phyloP scores from a whole-genome alignment of 805 yeast species.

The Kuraishia capsulata region DNA sequence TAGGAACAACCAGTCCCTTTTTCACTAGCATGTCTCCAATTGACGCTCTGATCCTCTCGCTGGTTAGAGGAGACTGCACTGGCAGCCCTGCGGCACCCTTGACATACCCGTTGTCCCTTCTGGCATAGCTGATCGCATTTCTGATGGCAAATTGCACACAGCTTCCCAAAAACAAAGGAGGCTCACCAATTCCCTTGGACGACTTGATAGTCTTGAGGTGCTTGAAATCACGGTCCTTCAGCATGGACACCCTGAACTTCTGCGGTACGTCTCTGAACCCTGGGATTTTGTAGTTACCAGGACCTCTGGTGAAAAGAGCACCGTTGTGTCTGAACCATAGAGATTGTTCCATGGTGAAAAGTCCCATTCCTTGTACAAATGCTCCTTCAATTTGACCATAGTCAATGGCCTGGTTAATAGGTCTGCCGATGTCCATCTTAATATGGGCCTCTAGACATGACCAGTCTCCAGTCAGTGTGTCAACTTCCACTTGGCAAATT shows the following conservation, averaged over 20 bases:
- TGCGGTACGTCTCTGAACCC: constrained; percentile 41
- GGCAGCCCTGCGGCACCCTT: constrained; percentile 14
- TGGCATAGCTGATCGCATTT: constrained; percentile 29
- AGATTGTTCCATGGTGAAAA: constrained; percentile 38
- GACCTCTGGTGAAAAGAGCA: constrained; percentile 34
- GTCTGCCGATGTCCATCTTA: constrained; percentile 39
- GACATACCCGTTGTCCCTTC: constrained; percentile 20
- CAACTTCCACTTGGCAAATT: constrained; percentile 31
- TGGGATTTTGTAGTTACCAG: constrained; percentile 41
- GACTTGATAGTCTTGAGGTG: constrained; percentile 34
- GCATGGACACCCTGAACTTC: constrained; percentile 29
- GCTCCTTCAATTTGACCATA: constrained; percentile 45
- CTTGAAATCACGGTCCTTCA: constrained; percentile 29
- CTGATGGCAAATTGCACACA: constrained; percentile 33
- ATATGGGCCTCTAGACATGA: constrained; percentile 29
- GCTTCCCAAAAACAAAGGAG: constrained; percentile 38
- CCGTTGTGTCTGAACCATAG: constrained; percentile 33
- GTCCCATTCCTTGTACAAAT: constrained; percentile 39
- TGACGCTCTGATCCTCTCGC: constrained; percentile 30
- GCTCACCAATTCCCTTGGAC: constrained; percentile 41
- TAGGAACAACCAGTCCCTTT: constrained; percentile 22
- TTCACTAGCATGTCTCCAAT: constrained; percentile 26
- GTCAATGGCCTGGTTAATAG: constrained; percentile 38
- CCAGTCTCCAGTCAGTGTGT: constrained; percentile 41
- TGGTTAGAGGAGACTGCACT: constrained; percentile 30